Evolutionary conservation across 768 basidiomycete genomes (phyloP).

Genomic region (Candolleomyces aberdarensis): DNA sequence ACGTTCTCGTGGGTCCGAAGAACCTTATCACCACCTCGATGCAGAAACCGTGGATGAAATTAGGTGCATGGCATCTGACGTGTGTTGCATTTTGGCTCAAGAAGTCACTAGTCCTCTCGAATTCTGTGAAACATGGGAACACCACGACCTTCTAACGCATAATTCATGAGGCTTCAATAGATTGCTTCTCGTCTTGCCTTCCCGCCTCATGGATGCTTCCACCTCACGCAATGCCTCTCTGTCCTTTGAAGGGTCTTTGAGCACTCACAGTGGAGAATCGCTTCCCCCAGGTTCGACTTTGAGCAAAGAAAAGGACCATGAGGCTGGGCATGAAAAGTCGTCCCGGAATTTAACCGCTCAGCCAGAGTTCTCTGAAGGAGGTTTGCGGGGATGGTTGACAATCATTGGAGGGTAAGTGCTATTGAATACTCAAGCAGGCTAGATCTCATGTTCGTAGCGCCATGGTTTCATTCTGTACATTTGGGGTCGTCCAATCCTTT

Average conservation of each 20-base stretch:
- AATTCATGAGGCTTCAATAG: background rate
- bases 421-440: background rate
- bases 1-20: no score
- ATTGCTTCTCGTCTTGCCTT: background rate
- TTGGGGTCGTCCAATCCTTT: slow-evolving; percentile 47
- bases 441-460: background rate
- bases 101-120: background rate
- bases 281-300: background rate
- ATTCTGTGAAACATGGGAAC: slow-evolving; percentile 9
- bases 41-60: no score
- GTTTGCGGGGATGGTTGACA: slow-evolving; percentile 41
- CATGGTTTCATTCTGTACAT: slow-evolving; percentile 45
- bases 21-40: no score
- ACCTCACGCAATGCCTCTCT: background rate
- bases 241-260: background rate
- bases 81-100: background rate
- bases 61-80: background rate
- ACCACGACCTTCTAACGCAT: background rate
- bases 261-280: background rate
- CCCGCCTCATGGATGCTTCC: background rate
- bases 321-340: background rate
- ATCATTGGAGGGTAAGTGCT: slow-evolving; percentile 42
- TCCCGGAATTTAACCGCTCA: background rate
- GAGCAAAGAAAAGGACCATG: background rate
- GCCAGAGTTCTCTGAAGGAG: slow-evolving; percentile 41